These are phyloP conservation scores for Dorcoceras hygrometricum DNA, from an alignment of 257 asterid genomes.

Conservation along the genomic window DNA sequence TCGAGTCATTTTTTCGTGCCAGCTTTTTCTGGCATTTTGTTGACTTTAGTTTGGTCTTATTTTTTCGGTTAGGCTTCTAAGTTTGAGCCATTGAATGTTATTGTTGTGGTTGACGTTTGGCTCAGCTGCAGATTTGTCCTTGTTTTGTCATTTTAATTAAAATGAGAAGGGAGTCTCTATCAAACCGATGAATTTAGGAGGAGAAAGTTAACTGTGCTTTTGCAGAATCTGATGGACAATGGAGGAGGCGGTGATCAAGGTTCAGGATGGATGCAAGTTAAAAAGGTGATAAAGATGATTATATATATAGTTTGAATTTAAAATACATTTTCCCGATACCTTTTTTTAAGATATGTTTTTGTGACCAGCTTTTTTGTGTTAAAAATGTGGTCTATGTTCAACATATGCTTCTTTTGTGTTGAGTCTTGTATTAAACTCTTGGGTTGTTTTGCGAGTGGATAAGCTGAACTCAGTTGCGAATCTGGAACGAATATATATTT, in stretches of 20 bases:
- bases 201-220: slow-evolving; percentile 10
- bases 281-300: slow-evolving; percentile 55
- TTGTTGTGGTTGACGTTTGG: slow-evolving; percentile 1
- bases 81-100: slow-evolving; percentile 20
- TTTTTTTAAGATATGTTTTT: not conserved
- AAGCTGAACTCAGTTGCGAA: slow-evolving; percentile 17
- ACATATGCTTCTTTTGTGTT: slow-evolving; percentile 1
- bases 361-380: not conserved
- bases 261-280: slow-evolving; percentile 98
- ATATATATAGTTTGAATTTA: slow-evolving; percentile 6
- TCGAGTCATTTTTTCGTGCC: slow-evolving; percentile 21
- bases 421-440: not conserved
- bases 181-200: slow-evolving; percentile 32
- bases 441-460: slow-evolving; percentile 20
- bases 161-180: not conserved
- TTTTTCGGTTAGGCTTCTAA: not conserved
- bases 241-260: slow-evolving; percentile 80
- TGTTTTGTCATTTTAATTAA: slow-evolving; percentile 21
- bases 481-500: not conserved
- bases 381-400: slow-evolving; percentile 15
- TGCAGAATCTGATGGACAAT: slow-evolving; percentile 49
- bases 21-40: slow-evolving; percentile 20
- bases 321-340: not conserved
- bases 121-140: slow-evolving; percentile 5
- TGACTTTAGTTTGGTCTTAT: not conserved